These are phyloP conservation scores for Thielaviopsis punctulata DNA, from an alignment of 2,329 filamentous ascomycete genomes.

Conservation along the genomic window DNA sequence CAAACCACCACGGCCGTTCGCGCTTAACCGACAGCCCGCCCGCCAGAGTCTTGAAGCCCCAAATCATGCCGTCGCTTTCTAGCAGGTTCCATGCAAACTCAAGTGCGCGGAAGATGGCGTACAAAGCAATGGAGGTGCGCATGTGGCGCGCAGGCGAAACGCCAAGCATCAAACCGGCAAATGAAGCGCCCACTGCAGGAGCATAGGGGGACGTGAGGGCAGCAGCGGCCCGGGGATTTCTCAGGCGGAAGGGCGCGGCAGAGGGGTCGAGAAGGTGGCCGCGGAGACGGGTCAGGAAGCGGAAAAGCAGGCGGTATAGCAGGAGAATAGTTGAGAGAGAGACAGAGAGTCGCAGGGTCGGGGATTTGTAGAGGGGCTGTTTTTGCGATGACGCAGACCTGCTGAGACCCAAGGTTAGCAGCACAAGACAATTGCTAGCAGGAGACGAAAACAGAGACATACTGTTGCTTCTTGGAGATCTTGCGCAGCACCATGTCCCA, in stretches of 20 bases:
- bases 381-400: constrained; percentile 24
- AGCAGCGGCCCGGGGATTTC: constrained; percentile 61
- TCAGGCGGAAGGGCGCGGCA: constrained; percentile 60
- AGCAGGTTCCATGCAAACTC: constrained; percentile 78
- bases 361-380: constrained; percentile 42
- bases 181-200: constrained; percentile 74
- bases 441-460: constrained; percentile 17
- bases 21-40: constrained; percentile 31
- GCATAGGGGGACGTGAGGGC: constrained; percentile 70
- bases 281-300: constrained; percentile 71
- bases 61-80: constrained; percentile 54
- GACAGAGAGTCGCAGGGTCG: constrained; percentile 59
- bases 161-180: constrained; percentile 70
- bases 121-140: constrained; percentile 67
- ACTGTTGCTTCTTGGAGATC: constrained; percentile 29
- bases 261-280: constrained; percentile 63
- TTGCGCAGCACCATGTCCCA: constrained; percentile 36
- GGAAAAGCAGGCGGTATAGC: constrained; percentile 74
- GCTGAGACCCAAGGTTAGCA: constrained; percentile 1
- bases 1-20: constrained; percentile 64
- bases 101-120: constrained; percentile 60
- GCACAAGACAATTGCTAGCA: background rate
- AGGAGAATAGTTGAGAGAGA: constrained; percentile 75
- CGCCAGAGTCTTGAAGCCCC: constrained; percentile 30
- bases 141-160: constrained; percentile 50